Percentiles rank a stretch among this genome's conserved stretches.
phyloP scores from a whole-genome alignment of 2,329 filamentous ascomycete species.

The Aschersonia sp. region DNA sequence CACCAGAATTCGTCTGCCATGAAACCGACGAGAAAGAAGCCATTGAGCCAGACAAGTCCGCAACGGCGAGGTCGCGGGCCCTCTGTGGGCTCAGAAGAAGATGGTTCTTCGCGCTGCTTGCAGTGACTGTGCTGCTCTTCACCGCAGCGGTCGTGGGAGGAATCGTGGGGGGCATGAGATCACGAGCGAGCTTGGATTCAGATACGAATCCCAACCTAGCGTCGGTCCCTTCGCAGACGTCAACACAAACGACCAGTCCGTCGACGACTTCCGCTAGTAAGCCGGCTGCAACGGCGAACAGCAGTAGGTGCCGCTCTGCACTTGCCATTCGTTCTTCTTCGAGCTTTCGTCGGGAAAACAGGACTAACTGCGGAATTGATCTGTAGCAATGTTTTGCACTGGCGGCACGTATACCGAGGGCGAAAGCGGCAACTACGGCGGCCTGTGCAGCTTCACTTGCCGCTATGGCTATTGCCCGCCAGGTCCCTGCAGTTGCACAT shows the following conservation, averaged over 20 bases:
- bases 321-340: background rate
- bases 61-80: background rate
- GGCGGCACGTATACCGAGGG: constrained; percentile 15
- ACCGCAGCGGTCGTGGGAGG: background rate
- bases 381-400: constrained; percentile 8
- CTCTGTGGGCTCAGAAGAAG: background rate
- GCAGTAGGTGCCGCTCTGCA: background rate
- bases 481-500: constrained; percentile 18
- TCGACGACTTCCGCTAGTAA: background rate
- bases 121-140: background rate
- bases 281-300: constrained; percentile 10
- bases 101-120: background rate
- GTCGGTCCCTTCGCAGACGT: background rate
- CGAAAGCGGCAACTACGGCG: constrained; percentile 15
- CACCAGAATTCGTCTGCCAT: background rate
- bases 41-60: background rate
- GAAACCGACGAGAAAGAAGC: background rate
- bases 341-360: background rate
- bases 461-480: constrained; percentile 17
- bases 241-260: background rate
- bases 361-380: background rate
- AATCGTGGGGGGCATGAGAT: background rate
- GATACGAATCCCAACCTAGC: background rate
- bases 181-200: background rate
- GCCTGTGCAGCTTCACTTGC: constrained; percentile 20